These are phyloP conservation scores for Jatropha curcas DNA, from an alignment of 345 rosid genomes.

Conservation along the genomic window DNA sequence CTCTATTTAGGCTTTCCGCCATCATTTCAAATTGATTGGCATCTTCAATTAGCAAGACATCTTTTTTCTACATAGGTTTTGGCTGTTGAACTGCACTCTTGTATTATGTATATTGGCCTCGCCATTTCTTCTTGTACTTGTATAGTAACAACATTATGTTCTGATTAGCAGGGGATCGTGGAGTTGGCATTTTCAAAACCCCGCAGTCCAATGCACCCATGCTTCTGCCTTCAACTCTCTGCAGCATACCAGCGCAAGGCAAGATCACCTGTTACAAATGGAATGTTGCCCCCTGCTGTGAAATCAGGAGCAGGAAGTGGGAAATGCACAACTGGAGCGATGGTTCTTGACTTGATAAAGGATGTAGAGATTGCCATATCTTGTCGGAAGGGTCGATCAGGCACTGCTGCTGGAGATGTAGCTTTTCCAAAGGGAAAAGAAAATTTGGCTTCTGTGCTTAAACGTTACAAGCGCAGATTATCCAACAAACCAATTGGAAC, in stretches of 20 bases:
- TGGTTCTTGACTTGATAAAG: constrained; percentile 75
- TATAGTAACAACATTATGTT: constrained; percentile 4
- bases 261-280: constrained; percentile 59
- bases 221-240: constrained; percentile 84
- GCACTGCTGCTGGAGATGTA: constrained; percentile 97
- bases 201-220: constrained; percentile 66
- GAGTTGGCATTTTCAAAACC: constrained; percentile 82
- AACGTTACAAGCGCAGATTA: constrained; percentile 88
- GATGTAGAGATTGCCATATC: constrained; percentile 92
- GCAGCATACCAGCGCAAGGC: constrained; percentile 49
- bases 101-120: background rate
- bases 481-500: constrained; percentile 45
- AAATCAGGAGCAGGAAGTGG: constrained; percentile 77
- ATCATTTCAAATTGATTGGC: background rate
- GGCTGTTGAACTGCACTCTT: background rate
- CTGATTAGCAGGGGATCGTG: constrained; percentile 64
- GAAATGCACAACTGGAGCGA: constrained; percentile 68
- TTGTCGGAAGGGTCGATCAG: constrained; percentile 81
- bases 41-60: background rate
- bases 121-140: background rate
- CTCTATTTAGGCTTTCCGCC: background rate
- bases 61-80: background rate
- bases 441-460: constrained; percentile 92
- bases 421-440: constrained; percentile 96
- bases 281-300: constrained; percentile 68